Evolutionary conservation across 805 yeast species (phyloP).

Genomic region (Komagataella phaffii): DNA sequence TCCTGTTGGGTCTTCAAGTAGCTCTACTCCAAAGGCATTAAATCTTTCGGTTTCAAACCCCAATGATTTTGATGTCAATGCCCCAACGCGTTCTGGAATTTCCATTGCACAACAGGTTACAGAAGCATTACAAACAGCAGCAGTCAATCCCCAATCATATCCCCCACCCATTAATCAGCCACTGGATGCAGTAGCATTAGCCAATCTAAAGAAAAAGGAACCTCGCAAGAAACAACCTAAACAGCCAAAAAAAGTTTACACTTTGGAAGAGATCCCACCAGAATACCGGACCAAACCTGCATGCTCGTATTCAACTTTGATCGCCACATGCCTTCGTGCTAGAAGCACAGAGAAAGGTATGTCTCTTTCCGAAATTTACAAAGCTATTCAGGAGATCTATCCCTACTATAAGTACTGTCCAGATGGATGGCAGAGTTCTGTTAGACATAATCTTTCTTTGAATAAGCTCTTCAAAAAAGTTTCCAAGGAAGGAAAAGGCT

Average conservation of each 20-base stretch:
- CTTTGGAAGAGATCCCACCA: constrained; percentile 78
- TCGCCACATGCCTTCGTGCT: constrained; percentile 65
- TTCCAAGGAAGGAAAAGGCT: constrained; percentile 82
- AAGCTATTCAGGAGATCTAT: constrained; percentile 72
- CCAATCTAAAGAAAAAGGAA: constrained; percentile 5
- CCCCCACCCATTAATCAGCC: constrained; percentile 7
- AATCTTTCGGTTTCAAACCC: background rate
- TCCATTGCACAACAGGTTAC: background rate
- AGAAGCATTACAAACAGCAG: constrained; percentile 2
- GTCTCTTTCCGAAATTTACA: constrained; percentile 74
- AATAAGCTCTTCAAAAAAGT: constrained; percentile 77
- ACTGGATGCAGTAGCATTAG: background rate
- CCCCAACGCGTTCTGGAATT: background rate
- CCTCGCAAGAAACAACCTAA: constrained; percentile 32
- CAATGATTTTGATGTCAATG: background rate
- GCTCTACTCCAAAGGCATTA: background rate
- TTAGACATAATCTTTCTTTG: constrained; percentile 76
- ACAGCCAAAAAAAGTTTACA: constrained; percentile 51
- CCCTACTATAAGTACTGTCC: constrained; percentile 92
- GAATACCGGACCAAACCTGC: constrained; percentile 79
- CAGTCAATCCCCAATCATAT: constrained; percentile 6
- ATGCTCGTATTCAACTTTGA: constrained; percentile 66
- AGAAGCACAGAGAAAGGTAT: constrained; percentile 59
- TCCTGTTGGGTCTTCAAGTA: background rate
- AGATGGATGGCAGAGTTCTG: constrained; percentile 96